Conservation (phyloP, 345 rosid species). For the Angophora floribunda region DNA sequence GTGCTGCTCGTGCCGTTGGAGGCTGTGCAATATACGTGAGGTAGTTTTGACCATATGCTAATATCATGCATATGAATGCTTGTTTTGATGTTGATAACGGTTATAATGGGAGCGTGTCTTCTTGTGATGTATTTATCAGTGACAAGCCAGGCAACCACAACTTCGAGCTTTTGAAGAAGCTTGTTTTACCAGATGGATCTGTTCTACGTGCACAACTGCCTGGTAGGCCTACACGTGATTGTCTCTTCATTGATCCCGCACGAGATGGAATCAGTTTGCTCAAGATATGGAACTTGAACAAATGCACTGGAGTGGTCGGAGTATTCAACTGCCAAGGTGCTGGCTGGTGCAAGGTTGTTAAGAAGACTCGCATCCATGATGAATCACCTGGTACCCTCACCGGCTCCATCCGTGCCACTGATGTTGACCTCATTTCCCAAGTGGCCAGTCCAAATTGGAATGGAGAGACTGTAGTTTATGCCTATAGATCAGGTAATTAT, state of each 20-base stretch:
- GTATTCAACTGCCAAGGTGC: conserved; percentile 99
- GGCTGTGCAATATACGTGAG: conserved; percentile 98
- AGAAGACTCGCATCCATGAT: conserved; percentile 84
- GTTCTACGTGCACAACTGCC: conserved; percentile 82
- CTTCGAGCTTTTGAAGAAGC: conserved; percentile 67
- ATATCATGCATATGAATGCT: neutral
- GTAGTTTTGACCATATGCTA: conserved; percentile 12
- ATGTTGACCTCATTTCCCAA: conserved; percentile 62
- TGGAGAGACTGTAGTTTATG: conserved; percentile 65
- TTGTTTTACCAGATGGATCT: conserved; percentile 95
- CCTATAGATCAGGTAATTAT: conserved; percentile 60
- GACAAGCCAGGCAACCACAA: conserved; percentile 97
- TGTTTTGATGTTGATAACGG: neutral
- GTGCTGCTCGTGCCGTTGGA: conserved; percentile 91
- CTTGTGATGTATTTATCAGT: conserved; percentile 17
- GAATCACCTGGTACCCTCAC: conserved; percentile 80
- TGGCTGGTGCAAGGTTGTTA: conserved; percentile 82
- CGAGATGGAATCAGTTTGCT: conserved; percentile 86
- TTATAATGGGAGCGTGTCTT: neutral
- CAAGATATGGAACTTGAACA: conserved; percentile 90
- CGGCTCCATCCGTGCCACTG: conserved; percentile 46
- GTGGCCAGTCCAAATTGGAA: conserved; percentile 73
- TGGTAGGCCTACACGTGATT: conserved; percentile 89
- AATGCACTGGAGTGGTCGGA: conserved; percentile 77
- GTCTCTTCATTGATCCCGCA: conserved; percentile 84